A percentile compares a stretch with the other conserved stretches of the same genome.
Evolutionary conservation across 768 basidiomycete genomes (phyloP).

Genomic region (Suillus clintonianus): DNA sequence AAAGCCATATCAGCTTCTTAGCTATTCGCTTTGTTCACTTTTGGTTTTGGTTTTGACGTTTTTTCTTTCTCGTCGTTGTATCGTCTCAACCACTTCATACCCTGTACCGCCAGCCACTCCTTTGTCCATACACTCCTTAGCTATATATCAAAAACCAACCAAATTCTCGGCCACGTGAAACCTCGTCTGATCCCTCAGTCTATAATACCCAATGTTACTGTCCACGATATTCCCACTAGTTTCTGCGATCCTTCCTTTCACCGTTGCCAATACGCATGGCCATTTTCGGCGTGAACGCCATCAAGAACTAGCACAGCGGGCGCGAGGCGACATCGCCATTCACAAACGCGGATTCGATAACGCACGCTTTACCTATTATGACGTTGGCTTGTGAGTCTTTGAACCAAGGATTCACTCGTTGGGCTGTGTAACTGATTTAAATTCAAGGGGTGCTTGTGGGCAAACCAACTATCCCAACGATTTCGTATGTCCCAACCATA

Average conservation of each 20-base stretch:
- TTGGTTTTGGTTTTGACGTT: no score
- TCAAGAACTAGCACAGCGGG: slow-evolving; percentile 49
- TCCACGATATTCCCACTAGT: slow-evolving; percentile 34
- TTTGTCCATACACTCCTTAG: not conserved
- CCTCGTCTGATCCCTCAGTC: not conserved
- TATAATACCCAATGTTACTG: slow-evolving; percentile 19
- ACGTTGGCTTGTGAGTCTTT: slow-evolving; percentile 47
- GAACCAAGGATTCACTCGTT: slow-evolving; percentile 7
- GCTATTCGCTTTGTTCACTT: not conserved
- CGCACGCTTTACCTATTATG: slow-evolving; percentile 55
- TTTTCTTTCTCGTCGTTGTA: not conserved
- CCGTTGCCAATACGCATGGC: slow-evolving; percentile 26
- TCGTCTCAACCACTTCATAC: not conserved
- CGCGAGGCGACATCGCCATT: slow-evolving; percentile 35
- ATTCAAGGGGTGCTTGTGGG: slow-evolving; percentile 58
- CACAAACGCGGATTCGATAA: slow-evolving; percentile 36
- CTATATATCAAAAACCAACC: not conserved
- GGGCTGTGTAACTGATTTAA: not conserved
- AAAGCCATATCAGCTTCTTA: not conserved
- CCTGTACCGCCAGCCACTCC: not conserved
- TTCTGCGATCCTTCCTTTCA: slow-evolving; percentile 37
- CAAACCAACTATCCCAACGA: slow-evolving; percentile 36
- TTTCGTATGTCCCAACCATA: slow-evolving; percentile 35
- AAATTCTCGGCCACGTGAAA: not conserved
- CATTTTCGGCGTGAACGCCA: slow-evolving; percentile 35